Base-by-base conservation (phyloP, 75 land plant genomes). In the Cryptomeria japonica region DNA sequence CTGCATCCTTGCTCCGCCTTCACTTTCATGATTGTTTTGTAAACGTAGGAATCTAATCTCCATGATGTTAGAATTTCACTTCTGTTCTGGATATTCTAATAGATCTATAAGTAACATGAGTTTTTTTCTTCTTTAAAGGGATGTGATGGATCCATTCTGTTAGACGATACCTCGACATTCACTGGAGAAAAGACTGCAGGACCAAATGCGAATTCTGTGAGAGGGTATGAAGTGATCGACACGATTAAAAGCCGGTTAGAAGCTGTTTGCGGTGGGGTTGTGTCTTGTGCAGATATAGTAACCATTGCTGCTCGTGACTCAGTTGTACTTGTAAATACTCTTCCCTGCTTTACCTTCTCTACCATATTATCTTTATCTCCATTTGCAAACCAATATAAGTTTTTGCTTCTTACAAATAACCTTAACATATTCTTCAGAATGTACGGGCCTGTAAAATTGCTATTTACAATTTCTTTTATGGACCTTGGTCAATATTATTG, bases 81-180 rank as follows among this genome's bases (percentile, higher is more conserved):
- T 55, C 15, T 25, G 3, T 51, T 9, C 8, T 18, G 2, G 12
- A 19, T 83, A 11, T 38, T 83, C 12, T 25, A 1, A 64, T 7
- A 64, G 28, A 64, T 64, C 1, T 25, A 1, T 28, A 25, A 5
- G 28, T 7, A 64, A 25, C 7, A 64, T 64, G 7, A 22, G 0
- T 12, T 37, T 12, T 18, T 39, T 80, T 36, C 2, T 34, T 18
- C 18, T 16, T 80, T 6, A 37, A 8, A 94, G 92, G 97, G 97
- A 0, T 96, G 97, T 39, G 96, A 96, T 86, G 96, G 87, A 13
- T 93, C 94, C 0, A 51, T 94, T 14, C 91, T 96, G 8, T 46
- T 94, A 34, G 96, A 94, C 58, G 93, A 89, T 44, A 86, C 92
- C 37, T 49, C 85, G 10, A 31, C 87, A 7, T 86, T 89, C 38